Conservation (phyloP, 768 basidiomycete species). For the Termitomyces eurrhizus region DNA sequence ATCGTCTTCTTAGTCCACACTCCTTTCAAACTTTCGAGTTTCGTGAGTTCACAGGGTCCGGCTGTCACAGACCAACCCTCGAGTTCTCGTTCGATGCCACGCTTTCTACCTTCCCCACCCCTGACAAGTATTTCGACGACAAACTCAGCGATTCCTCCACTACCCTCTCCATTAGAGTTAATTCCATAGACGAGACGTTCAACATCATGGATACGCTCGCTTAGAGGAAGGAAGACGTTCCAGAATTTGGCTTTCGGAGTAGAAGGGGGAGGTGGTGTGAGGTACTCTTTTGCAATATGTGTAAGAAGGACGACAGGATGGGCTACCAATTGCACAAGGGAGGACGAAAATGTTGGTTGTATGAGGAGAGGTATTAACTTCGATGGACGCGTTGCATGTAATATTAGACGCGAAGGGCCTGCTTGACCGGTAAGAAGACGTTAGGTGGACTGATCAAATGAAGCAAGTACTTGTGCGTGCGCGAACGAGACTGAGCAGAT, state of each 20-base stretch:
- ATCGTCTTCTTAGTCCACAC: conserved; percentile 37
- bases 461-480: conserved; percentile 42
- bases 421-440: not conserved
- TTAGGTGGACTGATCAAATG: not conserved
- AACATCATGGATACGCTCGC: conserved; percentile 56
- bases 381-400: conserved; percentile 51
- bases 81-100: conserved; percentile 53
- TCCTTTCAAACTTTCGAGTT: conserved; percentile 49
- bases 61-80: conserved; percentile 54
- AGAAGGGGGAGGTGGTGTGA: conserved; percentile 65
- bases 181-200: conserved; percentile 58
- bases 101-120: conserved; percentile 41
- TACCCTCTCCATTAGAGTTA: conserved; percentile 40
- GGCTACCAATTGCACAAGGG: conserved; percentile 58
- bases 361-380: conserved; percentile 51
- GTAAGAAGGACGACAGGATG: conserved; percentile 68
- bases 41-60: conserved; percentile 42
- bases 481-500: conserved; percentile 41
- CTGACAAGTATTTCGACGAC: conserved; percentile 61
- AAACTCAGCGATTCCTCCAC: conserved; percentile 42
- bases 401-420: conserved; percentile 56
- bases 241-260: conserved; percentile 72
- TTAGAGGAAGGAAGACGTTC: conserved; percentile 68
- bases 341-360: conserved; percentile 60
- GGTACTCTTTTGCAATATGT: conserved; percentile 67